A percentile compares a stretch with the other conserved stretches of the same genome.
phyloP scores from a whole-genome alignment of 192 early-diverging fungal species.

The Coemansia sp. region DNA sequence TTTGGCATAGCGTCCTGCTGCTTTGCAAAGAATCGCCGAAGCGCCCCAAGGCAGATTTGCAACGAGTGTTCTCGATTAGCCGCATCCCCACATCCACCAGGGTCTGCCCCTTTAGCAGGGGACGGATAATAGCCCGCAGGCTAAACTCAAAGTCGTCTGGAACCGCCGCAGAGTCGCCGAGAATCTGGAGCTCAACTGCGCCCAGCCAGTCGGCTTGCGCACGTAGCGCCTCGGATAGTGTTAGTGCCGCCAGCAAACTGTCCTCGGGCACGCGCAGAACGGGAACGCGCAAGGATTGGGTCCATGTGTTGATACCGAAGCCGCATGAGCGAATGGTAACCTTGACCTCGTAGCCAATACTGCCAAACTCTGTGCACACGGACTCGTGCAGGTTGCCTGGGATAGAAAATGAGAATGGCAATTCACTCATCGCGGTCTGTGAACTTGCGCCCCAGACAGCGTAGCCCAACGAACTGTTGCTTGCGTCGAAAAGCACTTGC shows the following conservation, averaged over 20 bases:
- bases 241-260: constrained; percentile 7
- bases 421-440: constrained; percentile 11
- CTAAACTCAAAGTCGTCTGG: constrained; percentile 24
- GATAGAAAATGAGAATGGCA: constrained; percentile 33
- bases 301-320: constrained; percentile 46
- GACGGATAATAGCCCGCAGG: constrained; percentile 24
- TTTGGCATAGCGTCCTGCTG: constrained; percentile 14
- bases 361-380: constrained; percentile 25
- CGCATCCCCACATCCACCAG: constrained; percentile 34
- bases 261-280: constrained; percentile 34
- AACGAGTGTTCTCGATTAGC: constrained; percentile 21
- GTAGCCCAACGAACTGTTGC: constrained; percentile 4
- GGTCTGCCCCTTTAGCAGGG: constrained; percentile 31
- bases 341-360: constrained; percentile 32
- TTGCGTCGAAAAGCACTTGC: constrained; percentile 26
- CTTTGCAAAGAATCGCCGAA: constrained; percentile 22
- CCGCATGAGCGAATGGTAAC: constrained; percentile 32
- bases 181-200: constrained; percentile 34
- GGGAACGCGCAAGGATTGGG: constrained; percentile 26
- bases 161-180: constrained; percentile 19
- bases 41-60: constrained; percentile 12
- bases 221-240: constrained; percentile 17
- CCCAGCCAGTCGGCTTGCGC: constrained; percentile 45
- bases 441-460: constrained; percentile 12
- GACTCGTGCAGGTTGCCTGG: constrained; percentile 37